Base-by-base conservation (phyloP, 371 early-diverging fungal genomes). In the Mycotypha africana region DNA sequence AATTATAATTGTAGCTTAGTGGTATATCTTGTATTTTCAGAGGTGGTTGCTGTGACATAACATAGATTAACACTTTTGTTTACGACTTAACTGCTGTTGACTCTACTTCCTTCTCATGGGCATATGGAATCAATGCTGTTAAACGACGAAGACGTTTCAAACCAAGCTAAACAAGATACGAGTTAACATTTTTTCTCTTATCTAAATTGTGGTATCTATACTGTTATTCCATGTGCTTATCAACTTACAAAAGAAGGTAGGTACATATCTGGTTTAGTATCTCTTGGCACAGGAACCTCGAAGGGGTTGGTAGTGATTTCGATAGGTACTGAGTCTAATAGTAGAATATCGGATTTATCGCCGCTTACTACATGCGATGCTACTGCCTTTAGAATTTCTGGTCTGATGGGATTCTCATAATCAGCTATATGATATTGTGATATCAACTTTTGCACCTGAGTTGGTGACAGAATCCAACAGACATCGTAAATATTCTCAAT, bases 401-500 rank as follows among this genome's bases (percentile, higher is more conserved):
- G 86, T 16, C 87, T 84, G 10, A 96, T 83, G 9, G 89, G 91
- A 56, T 89, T 91, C 69, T 89, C 87, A 58, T 88, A 89, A 53
- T 89, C 88, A 4, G 84, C 78, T 51, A 78, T 76, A 34, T 79
- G 82, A 64, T 87, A 91, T 58, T 76, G 79, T 34, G 88, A 84
- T 19, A 97, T 85, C 28, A 98, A 67, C 73, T 96, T 97, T 67
- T 93, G 92, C 60, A 97, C 90, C 65, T 97, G 97, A 1, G 91
- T 85, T 3, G 93, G 87, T 49, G 91, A 93, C 40, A 98, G 74
- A 60, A 94, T 76, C 83, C 91, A 93, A 70, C 96, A 97, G 28
- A 93, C 91, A 54, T 95, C 96, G 47, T 93, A 94, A 48, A 97
- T 89, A 38, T 90, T 89, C 50, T 95, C 94, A 40, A 96, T 86